Evolutionary conservation across 208 protist genomes (phyloP).

Genomic region (Leishmania major): DNA sequence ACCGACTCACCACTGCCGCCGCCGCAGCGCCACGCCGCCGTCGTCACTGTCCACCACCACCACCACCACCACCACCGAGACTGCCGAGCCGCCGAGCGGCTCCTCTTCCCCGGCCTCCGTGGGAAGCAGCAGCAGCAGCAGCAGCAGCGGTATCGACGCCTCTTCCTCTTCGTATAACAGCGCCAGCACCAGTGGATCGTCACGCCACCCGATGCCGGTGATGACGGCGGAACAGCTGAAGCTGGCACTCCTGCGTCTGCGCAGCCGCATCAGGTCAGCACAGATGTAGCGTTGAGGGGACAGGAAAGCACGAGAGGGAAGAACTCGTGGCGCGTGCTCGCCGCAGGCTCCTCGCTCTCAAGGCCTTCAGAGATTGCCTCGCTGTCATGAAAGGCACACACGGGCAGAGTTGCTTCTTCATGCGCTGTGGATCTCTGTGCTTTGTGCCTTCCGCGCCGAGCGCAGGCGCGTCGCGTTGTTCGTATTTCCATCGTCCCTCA

Average conservation of each 20-base stretch:
- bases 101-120: constrained; percentile 12
- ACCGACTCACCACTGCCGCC: not conserved
- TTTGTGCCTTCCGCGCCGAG: too few species aligned
- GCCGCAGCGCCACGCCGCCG: not conserved
- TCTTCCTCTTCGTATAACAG: not conserved
- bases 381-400: not conserved
- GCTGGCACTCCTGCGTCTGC: constrained; percentile 58
- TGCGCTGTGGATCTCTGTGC: too few species aligned
- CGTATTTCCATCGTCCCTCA: not conserved
- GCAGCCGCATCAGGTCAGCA: constrained; percentile 48
- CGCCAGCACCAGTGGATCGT: not conserved
- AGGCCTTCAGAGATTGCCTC: not conserved
- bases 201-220: constrained; percentile 33
- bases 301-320: not conserved
- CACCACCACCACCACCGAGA: not conserved
- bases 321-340: not conserved
- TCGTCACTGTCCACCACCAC: not conserved
- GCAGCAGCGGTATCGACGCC: not conserved
- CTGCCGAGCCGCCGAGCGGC: constrained; percentile 13
- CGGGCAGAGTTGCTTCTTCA: not conserved
- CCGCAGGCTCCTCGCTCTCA: not conserved
- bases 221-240: constrained; percentile 81
- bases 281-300: constrained; percentile 5
- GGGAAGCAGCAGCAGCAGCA: constrained; percentile 21
- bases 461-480: not conserved